A percentile compares a stretch with the other conserved stretches of the same genome.
Evolutionary conservation across 495 filamentous ascomycete species (phyloP).

Genomic region (Tuber brumale): DNA sequence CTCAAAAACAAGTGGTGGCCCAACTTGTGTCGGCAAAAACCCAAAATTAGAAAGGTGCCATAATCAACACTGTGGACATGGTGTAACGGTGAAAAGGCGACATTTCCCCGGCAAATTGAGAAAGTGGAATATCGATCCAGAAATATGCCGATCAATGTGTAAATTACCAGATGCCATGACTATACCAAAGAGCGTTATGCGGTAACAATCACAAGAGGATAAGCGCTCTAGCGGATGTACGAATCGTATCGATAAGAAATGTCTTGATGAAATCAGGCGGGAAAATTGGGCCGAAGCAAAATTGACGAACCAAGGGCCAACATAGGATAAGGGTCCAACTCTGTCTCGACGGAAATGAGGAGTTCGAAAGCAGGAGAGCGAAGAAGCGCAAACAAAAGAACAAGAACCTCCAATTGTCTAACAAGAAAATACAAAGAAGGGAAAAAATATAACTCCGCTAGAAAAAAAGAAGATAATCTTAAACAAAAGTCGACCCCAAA

Average conservation of each 20-base stretch:
- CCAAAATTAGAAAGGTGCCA: neutral
- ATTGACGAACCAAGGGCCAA: neutral
- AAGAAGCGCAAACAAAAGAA: neutral
- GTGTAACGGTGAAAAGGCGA: neutral
- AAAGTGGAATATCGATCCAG: neutral
- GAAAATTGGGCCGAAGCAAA: neutral
- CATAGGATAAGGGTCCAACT: neutral
- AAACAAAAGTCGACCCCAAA: neutral
- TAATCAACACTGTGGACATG: no score
- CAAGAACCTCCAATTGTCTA: neutral
- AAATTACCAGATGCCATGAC: neutral
- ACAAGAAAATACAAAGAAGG: neutral
- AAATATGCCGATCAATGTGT: neutral
- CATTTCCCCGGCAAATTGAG: neutral
- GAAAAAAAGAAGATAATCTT: neutral
- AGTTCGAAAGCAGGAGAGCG: neutral
- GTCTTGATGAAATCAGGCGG: neutral
- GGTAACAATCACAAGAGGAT: neutral
- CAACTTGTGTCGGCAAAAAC: neutral
- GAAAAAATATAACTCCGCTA: neutral
- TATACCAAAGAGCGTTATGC: neutral
- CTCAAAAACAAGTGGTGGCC: neutral
- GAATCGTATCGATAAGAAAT: neutral
- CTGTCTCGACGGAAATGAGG: neutral
- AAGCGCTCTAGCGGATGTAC: no score